Evolutionary conservation across 2,329 filamentous ascomycete genomes (phyloP).

Genomic region (Penicillium oxalicum): DNA sequence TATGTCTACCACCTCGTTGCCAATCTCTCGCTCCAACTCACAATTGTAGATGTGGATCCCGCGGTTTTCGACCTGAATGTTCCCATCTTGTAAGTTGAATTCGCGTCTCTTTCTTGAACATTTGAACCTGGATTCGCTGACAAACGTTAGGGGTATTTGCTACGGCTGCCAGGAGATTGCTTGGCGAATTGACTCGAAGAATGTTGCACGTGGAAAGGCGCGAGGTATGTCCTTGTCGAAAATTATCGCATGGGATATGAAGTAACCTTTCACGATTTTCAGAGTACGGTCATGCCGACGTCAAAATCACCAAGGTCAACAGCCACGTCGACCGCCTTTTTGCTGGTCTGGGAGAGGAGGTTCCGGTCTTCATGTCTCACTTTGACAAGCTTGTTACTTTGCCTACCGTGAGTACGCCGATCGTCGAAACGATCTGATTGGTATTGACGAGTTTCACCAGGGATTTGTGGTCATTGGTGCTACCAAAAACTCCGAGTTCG

Average conservation of each 20-base stretch:
- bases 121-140: constrained; percentile 44
- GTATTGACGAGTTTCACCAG: constrained; percentile 23
- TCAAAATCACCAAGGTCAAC: constrained; percentile 55
- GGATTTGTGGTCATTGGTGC: constrained; percentile 68
- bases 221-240: constrained; percentile 25
- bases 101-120: constrained; percentile 56
- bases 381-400: constrained; percentile 75
- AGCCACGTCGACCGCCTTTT: constrained; percentile 72
- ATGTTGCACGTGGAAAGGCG: constrained; percentile 62
- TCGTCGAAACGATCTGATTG: background rate
- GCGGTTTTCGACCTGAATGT: constrained; percentile 71
- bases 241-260: background rate
- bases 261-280: constrained; percentile 2
- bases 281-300: constrained; percentile 65
- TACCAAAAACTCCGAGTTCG: constrained; percentile 70
- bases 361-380: constrained; percentile 82
- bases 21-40: constrained; percentile 4
- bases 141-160: constrained; percentile 18
- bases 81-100: constrained; percentile 49
- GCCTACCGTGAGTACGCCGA: constrained; percentile 41
- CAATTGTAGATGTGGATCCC: constrained; percentile 59
- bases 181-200: constrained; percentile 58
- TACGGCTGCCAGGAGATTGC: constrained; percentile 67
- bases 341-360: constrained; percentile 62
- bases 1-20: constrained; percentile 6